These are phyloP conservation scores for Mycena latifolia DNA, from an alignment of 768 basidiomycete species.

Conservation along the genomic window DNA sequence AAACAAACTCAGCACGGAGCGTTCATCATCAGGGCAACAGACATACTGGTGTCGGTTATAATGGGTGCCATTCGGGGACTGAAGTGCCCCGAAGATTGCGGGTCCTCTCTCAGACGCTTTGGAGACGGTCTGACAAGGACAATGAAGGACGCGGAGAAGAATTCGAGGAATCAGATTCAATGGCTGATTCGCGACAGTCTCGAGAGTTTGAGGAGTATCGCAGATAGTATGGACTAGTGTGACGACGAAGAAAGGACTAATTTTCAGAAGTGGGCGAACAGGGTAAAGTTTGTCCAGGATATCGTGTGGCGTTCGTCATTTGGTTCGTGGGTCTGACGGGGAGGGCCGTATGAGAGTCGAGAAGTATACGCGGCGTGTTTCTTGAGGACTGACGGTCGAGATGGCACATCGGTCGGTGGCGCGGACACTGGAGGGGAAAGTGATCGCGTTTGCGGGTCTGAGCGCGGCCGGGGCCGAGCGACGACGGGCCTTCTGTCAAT, in stretches of 20 bases:
- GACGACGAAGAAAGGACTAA: constrained; percentile 39
- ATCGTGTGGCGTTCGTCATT: constrained; percentile 34
- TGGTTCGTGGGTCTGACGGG: constrained; percentile 32
- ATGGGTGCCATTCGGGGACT: constrained; percentile 18
- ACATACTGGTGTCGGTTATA: constrained; percentile 19
- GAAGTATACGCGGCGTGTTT: constrained; percentile 39
- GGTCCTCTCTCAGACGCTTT: constrained; percentile 9
- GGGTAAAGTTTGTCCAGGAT: constrained; percentile 4
- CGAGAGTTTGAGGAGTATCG: constrained; percentile 24
- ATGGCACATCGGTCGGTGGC: constrained; percentile 3
- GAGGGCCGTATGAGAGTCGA: constrained; percentile 29
- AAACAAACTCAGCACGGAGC: neutral
- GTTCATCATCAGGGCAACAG: neutral
- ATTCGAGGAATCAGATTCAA: constrained; percentile 35
- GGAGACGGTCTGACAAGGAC: constrained; percentile 23
- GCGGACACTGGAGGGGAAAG: constrained; percentile 7
- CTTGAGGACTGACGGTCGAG: constrained; percentile 17
- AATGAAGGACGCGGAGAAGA: constrained; percentile 31
- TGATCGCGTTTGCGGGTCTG: constrained; percentile 21
- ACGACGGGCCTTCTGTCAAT: constrained; percentile 38
- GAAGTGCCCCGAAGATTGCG: constrained; percentile 11
- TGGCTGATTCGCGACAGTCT: constrained; percentile 34
- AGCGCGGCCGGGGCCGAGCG: constrained; percentile 41
- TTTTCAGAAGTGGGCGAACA: constrained; percentile 24
- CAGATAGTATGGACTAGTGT: constrained; percentile 37